Percentiles rank a stretch among this genome's conserved stretches.
Conservation (phyloP, 2,329 filamentous ascomycete species). For the Pseudogymnoascus sp. region DNA sequence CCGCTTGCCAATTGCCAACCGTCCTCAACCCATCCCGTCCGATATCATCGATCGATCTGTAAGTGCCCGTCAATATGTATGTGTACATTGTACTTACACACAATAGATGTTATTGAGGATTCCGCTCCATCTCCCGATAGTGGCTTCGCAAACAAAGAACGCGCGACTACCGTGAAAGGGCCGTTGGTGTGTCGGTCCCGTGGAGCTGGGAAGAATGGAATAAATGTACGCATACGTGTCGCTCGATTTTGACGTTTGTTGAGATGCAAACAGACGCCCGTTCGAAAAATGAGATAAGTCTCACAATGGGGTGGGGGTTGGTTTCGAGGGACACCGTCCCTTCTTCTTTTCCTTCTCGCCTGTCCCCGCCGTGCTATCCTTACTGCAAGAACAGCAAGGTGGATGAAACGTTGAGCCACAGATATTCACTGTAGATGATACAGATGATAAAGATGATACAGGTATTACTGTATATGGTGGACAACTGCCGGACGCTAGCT, state of each 20-base stretch:
- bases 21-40: background rate
- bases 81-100: background rate
- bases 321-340: background rate
- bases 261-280: background rate
- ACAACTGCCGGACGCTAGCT: background rate
- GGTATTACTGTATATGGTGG: background rate
- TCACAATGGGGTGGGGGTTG: background rate
- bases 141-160: background rate
- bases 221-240: background rate
- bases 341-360: background rate
- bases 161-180: background rate
- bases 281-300: background rate
- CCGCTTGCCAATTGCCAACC: background rate
- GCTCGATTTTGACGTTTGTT: background rate
- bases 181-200: background rate
- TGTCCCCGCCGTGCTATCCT: background rate
- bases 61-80: background rate
- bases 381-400: background rate
- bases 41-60: conserved; percentile 2
- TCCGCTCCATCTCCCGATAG: background rate
- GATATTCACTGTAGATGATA: background rate
- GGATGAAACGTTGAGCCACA: background rate
- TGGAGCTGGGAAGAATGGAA: background rate
- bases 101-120: background rate
- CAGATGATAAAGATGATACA: background rate